Evolutionary conservation across 164 flowering plant genomes (phyloP).

Genomic region (Vitis rotundifolia): DNA sequence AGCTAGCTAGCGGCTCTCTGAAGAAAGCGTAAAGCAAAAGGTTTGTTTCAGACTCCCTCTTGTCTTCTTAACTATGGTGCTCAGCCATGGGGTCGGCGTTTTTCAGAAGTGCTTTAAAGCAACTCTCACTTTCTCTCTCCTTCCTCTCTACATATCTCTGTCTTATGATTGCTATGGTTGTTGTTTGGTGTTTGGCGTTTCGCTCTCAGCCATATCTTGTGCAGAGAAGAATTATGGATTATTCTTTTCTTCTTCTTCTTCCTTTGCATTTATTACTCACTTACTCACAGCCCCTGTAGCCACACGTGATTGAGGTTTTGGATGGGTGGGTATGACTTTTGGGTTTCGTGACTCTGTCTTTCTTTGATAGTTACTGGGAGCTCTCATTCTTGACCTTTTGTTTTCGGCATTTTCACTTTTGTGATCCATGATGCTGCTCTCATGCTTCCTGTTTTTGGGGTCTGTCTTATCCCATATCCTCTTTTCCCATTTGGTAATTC

Average conservation of each 20-base stretch:
- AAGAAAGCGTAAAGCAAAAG: slow-evolving; percentile 4
- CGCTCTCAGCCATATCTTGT: neutral
- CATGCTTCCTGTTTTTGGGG: no score
- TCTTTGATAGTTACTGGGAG: no score
- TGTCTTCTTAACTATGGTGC: no score
- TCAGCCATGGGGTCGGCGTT: no score
- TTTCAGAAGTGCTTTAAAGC: no score
- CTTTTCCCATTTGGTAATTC: no score
- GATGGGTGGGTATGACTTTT: neutral
- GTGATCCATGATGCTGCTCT: no score
- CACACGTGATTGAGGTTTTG: neutral
- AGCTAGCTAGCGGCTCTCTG: no score
- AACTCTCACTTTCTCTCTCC: neutral
- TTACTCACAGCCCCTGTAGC: neutral
- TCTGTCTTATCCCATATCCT: no score
- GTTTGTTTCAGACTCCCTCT: neutral
- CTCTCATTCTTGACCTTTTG: no score
- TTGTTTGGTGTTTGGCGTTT: slow-evolving; percentile 4
- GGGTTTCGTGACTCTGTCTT: neutral
- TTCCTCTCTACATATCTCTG: neutral
- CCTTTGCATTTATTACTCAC: neutral
- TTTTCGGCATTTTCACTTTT: no score
- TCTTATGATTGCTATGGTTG: slow-evolving; percentile 6
- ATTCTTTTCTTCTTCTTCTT: neutral
- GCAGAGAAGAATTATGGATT: slow-evolving; percentile 1